phyloP scores from a whole-genome alignment of 177 flowering plant species.

The Tripterygium wilfordii region DNA sequence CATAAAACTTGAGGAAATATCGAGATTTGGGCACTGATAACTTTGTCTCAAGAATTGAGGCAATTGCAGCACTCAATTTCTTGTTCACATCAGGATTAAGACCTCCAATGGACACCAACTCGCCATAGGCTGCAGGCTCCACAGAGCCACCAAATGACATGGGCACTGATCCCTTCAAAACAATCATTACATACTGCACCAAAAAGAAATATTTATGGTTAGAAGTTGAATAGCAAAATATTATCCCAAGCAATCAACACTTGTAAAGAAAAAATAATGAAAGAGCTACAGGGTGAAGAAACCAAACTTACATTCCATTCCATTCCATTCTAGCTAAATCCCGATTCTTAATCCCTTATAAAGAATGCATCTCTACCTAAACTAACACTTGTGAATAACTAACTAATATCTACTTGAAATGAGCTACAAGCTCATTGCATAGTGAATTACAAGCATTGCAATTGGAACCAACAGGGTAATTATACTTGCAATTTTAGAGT shows the following conservation, averaged over 20 bases:
- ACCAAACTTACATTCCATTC: no score
- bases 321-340: no score
- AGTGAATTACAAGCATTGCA: no score
- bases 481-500: no score
- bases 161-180: slow-evolving; percentile 90
- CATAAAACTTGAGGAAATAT: slow-evolving; percentile 79
- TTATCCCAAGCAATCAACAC: neutral
- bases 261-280: no score
- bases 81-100: slow-evolving; percentile 74
- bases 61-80: slow-evolving; percentile 87
- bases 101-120: slow-evolving; percentile 91
- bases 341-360: no score
- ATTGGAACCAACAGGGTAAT: no score
- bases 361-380: no score
- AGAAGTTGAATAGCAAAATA: neutral
- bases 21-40: slow-evolving; percentile 68
- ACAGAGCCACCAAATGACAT: slow-evolving; percentile 84
- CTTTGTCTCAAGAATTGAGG: slow-evolving; percentile 73
- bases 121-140: slow-evolving; percentile 92
- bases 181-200: slow-evolving; percentile 90
- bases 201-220: neutral
- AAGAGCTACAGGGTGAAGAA: no score
- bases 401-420: no score
- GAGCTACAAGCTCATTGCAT: no score
- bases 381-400: no score